Conservation (phyloP, 345 rosid genomes). For the Cardiospermum halicacabum region DNA sequence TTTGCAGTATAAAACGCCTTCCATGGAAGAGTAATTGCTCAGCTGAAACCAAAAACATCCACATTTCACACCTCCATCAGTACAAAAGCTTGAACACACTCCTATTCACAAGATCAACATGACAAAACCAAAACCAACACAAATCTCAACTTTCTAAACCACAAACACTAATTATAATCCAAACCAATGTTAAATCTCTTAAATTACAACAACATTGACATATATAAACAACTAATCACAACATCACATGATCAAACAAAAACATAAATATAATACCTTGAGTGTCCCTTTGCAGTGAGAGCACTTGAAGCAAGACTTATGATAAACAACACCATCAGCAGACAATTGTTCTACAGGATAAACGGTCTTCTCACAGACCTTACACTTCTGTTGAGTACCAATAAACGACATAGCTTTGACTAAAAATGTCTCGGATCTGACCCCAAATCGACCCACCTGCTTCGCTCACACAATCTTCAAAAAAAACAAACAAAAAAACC, state of each 20-base stretch:
- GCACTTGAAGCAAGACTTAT: slow-evolving; percentile 94
- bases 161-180: not conserved
- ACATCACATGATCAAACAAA: not conserved
- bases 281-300: slow-evolving; percentile 92
- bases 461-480: not conserved
- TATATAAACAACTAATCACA: not conserved
- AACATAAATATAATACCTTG: slow-evolving; percentile 36
- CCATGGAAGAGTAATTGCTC: slow-evolving; percentile 95
- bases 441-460: not conserved
- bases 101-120: not conserved
- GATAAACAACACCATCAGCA: slow-evolving; percentile 86
- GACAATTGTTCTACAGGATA: slow-evolving; percentile 89
- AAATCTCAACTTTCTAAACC: not conserved
- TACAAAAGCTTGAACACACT: not conserved
- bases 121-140: not conserved
- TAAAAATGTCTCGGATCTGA: slow-evolving; percentile 17
- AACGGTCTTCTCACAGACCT: slow-evolving; percentile 94
- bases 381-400: slow-evolving; percentile 96
- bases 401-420: slow-evolving; percentile 66
- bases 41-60: slow-evolving; percentile 54
- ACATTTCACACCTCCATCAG: slow-evolving; percentile 15
- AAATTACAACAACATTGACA: not conserved
- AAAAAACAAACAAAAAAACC: not conserved
- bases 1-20: slow-evolving; percentile 91
- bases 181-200: not conserved